These are phyloP conservation scores for Sodiomyces alkalinus DNA, from an alignment of 2,329 filamentous ascomycete species.

Conservation along the genomic window DNA sequence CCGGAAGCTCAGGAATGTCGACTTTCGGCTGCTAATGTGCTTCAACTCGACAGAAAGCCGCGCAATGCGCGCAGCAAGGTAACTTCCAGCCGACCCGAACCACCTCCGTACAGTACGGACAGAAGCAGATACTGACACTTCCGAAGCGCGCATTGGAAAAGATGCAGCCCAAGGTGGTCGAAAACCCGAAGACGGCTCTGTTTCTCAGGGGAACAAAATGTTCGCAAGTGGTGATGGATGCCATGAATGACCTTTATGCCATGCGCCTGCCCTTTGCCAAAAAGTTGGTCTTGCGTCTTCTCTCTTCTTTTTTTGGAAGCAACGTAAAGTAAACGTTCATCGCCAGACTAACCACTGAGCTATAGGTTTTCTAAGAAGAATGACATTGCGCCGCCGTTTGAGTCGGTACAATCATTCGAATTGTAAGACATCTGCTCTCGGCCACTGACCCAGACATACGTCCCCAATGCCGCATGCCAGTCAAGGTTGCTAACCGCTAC, in stretches of 20 bases:
- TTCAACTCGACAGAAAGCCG: constrained; percentile 14
- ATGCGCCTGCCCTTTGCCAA: constrained; percentile 74
- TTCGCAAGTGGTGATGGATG: constrained; percentile 68
- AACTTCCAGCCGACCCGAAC: too few relatives aligned
- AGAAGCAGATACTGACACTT: too few relatives aligned
- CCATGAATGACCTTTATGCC: constrained; percentile 69
- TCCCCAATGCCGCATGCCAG: too few relatives aligned
- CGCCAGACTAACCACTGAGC: too few relatives aligned
- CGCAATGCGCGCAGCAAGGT: constrained; percentile 54
- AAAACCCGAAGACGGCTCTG: constrained; percentile 82
- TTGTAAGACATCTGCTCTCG: too few relatives aligned
- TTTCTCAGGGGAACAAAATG: constrained; percentile 80
- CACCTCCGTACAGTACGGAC: too few relatives aligned
- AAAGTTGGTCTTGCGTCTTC: constrained; percentile 25
- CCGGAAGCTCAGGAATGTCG: background rate
- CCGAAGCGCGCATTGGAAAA: constrained; percentile 90
- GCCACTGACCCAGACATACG: too few relatives aligned
- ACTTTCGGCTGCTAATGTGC: background rate
- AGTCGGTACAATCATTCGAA: constrained; percentile 73
- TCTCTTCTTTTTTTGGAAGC: too few relatives aligned
- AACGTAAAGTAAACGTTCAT: too few relatives aligned
- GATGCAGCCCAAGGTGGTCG: constrained; percentile 72
- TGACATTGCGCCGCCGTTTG: constrained; percentile 83
- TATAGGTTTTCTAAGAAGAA: constrained; percentile 83
- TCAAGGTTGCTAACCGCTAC: too few relatives aligned